Base-by-base conservation (phyloP, 352 stramenopile species). In the Phytophthora constricta region DNA sequence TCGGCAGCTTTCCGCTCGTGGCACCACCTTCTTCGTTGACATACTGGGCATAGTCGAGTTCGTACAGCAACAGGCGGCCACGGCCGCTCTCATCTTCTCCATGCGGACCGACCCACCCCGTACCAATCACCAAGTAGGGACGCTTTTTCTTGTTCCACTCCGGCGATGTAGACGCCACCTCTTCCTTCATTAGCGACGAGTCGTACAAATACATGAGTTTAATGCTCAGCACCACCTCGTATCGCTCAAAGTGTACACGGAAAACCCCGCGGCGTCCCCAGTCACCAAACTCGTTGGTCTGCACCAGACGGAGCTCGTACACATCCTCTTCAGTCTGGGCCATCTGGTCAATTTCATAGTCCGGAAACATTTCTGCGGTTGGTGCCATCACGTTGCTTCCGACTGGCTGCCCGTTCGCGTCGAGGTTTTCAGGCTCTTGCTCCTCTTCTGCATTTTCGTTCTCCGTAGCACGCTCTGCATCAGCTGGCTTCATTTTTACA, bases 21-120 rank as follows among this genome's bases (percentile, higher is more conserved):
- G 71, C 62, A 19, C 85, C 85, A 9, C 84, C 84, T 27, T 86
- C 78, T 66, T 92, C 70, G 14, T 91, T 92, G 28, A 91, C 87
- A 49, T 96, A 96, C 72, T 96, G 88, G 3, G 88, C 88, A 57
- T 96, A 96, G 52, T 96, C 88, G 11, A 96, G 64, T 74, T 96
- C 87, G 68, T 96, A 97, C 0, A 97, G 72, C 20, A 97, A 56
- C 19, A 97, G 62, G 0, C 90, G 82, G 4, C 90, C 90, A 22
- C 89, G 88, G 0, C 89, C 90, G 62, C 87, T 94, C 60, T 95
- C 86, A 41, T 97, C 90, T 74, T 97, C 90, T 16, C 89, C 90
- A 25, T 96, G 84, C 0, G 89, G 89, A 9, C 85, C 84, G 1
- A 96, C 84, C 65, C 86, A 95, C 4, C 90, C 88, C 2, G 88